A percentile compares a stretch with the other conserved stretches of the same genome.
These are phyloP conservation scores for Cordyceps fumosorosea DNA, from an alignment of 2,329 filamentous ascomycete genomes.

Conservation along the genomic window DNA sequence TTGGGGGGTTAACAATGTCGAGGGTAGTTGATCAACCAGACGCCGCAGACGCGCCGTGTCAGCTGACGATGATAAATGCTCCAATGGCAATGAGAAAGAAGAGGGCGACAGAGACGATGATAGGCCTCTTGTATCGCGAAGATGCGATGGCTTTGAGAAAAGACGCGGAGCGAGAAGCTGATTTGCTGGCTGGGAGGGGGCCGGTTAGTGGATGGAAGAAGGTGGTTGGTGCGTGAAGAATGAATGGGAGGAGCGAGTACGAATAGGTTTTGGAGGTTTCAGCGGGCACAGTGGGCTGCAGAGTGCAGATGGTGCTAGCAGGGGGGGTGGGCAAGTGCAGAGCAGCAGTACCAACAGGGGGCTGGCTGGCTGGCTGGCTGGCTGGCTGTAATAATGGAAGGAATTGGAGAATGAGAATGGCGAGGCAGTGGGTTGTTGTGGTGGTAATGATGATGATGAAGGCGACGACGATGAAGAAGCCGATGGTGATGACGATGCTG, in stretches of 20 bases:
- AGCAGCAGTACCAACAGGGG: not conserved
- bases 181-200: conserved; percentile 14
- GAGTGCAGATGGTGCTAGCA: conserved; percentile 11
- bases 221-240: conserved; percentile 14
- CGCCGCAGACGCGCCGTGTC: conserved; percentile 35
- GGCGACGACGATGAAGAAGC: too few relatives aligned
- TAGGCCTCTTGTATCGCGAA: conserved; percentile 42
- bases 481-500: not conserved
- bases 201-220: conserved; percentile 14
- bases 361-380: too few relatives aligned
- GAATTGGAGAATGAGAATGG: too few relatives aligned
- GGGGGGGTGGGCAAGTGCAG: not conserved
- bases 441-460: too few relatives aligned
- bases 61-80: conserved; percentile 40
- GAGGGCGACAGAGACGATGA: conserved; percentile 37
- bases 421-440: not conserved
- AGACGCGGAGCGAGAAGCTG: conserved; percentile 14
- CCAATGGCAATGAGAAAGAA: conserved; percentile 41
- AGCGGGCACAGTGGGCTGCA: conserved; percentile 11
- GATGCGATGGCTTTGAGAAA: conserved; percentile 22
- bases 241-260: conserved; percentile 3
- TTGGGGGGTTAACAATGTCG: not conserved
- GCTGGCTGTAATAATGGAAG: too few relatives aligned
- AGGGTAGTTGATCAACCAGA: conserved; percentile 22
- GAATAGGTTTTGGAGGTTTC: conserved; percentile 11